A percentile compares a stretch with the other conserved stretches of the same genome.
These are phyloP conservation scores for Tetracladium setigerum DNA, from an alignment of 495 filamentous ascomycete genomes.

Conservation along the genomic window DNA sequence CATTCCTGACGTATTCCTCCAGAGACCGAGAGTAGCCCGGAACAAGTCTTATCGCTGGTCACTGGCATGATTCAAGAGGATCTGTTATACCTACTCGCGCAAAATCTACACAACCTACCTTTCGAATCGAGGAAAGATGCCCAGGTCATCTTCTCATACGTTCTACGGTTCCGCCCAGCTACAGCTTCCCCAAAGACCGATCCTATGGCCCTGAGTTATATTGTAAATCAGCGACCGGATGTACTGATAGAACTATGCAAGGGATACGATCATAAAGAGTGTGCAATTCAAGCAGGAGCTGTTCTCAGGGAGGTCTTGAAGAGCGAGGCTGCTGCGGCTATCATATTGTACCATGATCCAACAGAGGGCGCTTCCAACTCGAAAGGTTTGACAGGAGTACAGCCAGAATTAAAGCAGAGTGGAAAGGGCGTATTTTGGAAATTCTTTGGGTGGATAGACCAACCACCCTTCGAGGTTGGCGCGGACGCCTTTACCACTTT, in stretches of 20 bases:
- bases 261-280: constrained; percentile 84
- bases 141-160: constrained; percentile 83
- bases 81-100: constrained; percentile 73
- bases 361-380: constrained; percentile 41
- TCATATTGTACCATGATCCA: constrained; percentile 89
- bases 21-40: constrained; percentile 82
- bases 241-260: constrained; percentile 81
- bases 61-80: constrained; percentile 79
- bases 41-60: constrained; percentile 76
- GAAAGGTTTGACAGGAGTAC: constrained; percentile 55
- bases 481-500: constrained; percentile 98
- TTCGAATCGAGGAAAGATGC: constrained; percentile 93
- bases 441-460: constrained; percentile 98
- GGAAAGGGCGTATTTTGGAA: constrained; percentile 88
- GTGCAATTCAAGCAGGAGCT: constrained; percentile 85
- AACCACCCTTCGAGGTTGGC: constrained; percentile 89
- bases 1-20: constrained; percentile 3
- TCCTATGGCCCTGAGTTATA: constrained; percentile 75
- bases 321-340: constrained; percentile 76
- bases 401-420: constrained; percentile 55
- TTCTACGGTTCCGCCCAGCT: constrained; percentile 71
- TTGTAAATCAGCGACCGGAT: constrained; percentile 77
- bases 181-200: constrained; percentile 49
- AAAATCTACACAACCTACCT: constrained; percentile 70
- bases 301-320: constrained; percentile 90